Evolutionary conservation across 2,329 filamentous ascomycete species (phyloP).

Genomic region (Aspergillus sp.): DNA sequence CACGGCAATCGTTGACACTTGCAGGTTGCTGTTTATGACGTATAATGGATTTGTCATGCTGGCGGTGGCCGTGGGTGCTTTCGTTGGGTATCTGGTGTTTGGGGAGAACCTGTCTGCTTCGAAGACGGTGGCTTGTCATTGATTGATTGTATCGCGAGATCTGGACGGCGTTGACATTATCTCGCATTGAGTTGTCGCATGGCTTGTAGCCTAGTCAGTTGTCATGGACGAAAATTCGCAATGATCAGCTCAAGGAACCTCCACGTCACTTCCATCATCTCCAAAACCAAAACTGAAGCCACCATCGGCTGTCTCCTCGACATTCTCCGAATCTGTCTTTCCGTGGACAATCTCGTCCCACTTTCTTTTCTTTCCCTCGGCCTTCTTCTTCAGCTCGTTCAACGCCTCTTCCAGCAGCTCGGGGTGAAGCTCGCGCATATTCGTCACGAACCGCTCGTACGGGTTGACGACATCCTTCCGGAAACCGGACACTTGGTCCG

Average conservation of each 20-base stretch:
- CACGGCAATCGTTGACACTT: conserved; percentile 2
- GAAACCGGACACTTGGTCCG: conserved; percentile 87
- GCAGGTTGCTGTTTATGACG: conserved; percentile 98
- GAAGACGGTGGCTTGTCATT: conserved; percentile 92
- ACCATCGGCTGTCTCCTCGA: conserved; percentile 22
- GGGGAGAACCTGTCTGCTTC: conserved; percentile 66
- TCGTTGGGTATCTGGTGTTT: conserved; percentile 82
- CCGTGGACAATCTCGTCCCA: conserved; percentile 77
- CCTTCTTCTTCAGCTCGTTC: conserved; percentile 61
- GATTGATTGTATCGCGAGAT: conserved; percentile 20
- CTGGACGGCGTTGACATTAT: no score
- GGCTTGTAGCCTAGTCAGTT: background rate
- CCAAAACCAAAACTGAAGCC: conserved; percentile 66
- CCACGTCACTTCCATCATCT: conserved; percentile 54
- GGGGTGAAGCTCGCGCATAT: conserved; percentile 62
- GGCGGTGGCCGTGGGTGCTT: conserved; percentile 82
- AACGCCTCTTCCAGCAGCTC: conserved; percentile 66
- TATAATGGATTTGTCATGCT: conserved; percentile 99
- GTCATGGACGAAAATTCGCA: background rate
- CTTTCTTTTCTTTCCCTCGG: conserved; percentile 68
- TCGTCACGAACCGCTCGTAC: conserved; percentile 70
- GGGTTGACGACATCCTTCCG: conserved; percentile 67
- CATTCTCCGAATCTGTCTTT: conserved; percentile 38
- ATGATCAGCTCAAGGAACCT: conserved; percentile 43
- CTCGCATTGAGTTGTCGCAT: no score